A percentile compares a stretch with the other conserved stretches of the same genome.
Evolutionary conservation across 345 rosid genomes (phyloP).

Genomic region (Eucalyptus victrix): DNA sequence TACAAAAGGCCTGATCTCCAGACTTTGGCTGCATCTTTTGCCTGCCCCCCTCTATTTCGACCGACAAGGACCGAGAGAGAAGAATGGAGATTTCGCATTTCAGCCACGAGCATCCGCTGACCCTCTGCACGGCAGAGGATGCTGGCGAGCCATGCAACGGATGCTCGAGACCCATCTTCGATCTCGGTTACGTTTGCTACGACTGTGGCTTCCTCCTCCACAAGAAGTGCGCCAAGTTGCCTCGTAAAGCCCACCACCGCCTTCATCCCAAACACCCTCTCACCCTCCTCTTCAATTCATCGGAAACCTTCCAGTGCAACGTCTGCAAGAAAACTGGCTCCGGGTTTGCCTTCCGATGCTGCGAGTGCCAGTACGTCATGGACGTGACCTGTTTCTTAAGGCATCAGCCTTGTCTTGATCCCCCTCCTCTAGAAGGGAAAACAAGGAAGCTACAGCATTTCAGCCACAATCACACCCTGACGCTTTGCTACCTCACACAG

Average conservation of each 20-base stretch:
- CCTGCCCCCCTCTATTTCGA: background rate
- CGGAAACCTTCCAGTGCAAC: background rate
- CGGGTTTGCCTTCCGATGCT: background rate
- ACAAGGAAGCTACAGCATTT: background rate
- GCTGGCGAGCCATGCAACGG: background rate
- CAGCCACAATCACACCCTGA: background rate
- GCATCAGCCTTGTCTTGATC: background rate
- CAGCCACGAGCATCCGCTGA: slow-evolving; percentile 5
- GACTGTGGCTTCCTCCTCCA: slow-evolving; percentile 7
- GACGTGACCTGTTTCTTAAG: background rate
- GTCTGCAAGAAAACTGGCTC: background rate
- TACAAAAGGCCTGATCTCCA: background rate
- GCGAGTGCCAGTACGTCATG: background rate
- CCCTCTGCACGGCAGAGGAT: background rate
- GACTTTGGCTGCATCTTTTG: background rate
- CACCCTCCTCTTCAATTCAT: background rate
- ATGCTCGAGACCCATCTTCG: background rate
- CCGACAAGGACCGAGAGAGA: background rate
- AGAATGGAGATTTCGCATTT: background rate
- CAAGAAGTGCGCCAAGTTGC: slow-evolving; percentile 1
- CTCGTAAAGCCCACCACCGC: background rate
- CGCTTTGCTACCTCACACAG: background rate
- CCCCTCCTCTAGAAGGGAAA: background rate
- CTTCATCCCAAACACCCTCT: slow-evolving; percentile 13
- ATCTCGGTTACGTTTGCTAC: background rate